Evolutionary conservation across 768 basidiomycete species (phyloP), one percentile per base, ranked within the genome.

Genomic region (Tulasnella sp.): DNA sequence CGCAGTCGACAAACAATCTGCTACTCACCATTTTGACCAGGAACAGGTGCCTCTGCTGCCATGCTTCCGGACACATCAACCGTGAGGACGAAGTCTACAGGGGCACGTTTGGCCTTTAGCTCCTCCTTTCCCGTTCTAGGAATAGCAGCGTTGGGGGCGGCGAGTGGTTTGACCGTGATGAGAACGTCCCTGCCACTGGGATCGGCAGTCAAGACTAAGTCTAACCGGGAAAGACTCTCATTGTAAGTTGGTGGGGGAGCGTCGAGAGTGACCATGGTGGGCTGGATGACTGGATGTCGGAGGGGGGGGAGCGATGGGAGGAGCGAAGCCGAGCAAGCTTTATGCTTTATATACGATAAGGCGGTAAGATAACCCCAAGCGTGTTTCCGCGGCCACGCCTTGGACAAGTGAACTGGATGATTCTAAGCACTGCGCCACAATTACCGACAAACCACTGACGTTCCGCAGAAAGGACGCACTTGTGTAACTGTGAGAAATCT

Each of bases 1-100:
- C 71, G n/a, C 18, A 16, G 71, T 6, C 39, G 40, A 40, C 16
- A 10, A 74, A 56, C 10, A 24, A 24, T 16, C 74, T 10, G 75
- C 74, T 31, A 73, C 71, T 21, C 48, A 74, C 77, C 80, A 40
- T 42, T 62, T 62, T 80, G 76, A 52, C 75, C 75, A 68, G 81
- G 81, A 74, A 81, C 40, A 18, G 75, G 48, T 8, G 80, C 81
- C 16, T 36, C 21, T 10, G 68, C 27, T 9, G 24, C 39, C 81
- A 81, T 81, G 46, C 80, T 80, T 2, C 62, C 77, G 31, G 75
- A 78, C 44, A 80, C 76, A 48, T 81, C 81, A 24, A 81, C 78
- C 12, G 79, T 75, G 44, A 81, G 78, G 62, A 76, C 62, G n/a
- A 81, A 74, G 68, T 81, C 81, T 9, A 81, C 80, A 18, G 81